Conservation (phyloP, 345 rosid species). For the Turnera subulata region DNA sequence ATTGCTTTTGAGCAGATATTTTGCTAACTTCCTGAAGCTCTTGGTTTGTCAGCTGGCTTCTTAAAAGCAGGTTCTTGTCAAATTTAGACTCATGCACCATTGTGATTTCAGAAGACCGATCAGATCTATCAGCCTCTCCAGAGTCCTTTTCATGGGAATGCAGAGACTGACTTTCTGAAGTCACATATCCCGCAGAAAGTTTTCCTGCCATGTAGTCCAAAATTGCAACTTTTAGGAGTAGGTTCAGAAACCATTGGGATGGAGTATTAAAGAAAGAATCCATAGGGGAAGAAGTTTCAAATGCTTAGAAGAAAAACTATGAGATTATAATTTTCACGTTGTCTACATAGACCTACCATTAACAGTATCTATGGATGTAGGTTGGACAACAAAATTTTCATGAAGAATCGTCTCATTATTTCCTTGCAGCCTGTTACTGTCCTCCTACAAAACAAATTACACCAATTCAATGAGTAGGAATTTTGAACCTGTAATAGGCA, state of each 20-base stretch:
- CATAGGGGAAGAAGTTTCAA: neutral
- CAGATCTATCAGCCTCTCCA: neutral
- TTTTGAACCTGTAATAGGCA: neutral
- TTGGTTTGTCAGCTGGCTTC: neutral
- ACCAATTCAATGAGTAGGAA: neutral
- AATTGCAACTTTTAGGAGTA: neutral
- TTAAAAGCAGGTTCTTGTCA: neutral
- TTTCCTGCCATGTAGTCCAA: neutral
- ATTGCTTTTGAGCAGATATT: conserved; percentile 3
- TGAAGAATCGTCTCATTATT: neutral
- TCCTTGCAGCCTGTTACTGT: neutral
- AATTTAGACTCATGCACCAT: neutral
- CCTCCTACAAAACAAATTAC: neutral
- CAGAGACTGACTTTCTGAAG: neutral
- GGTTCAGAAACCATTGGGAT: conserved; percentile 1
- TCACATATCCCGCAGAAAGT: neutral
- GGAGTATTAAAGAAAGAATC: too few species aligned
- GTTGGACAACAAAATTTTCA: neutral
- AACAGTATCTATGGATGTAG: neutral
- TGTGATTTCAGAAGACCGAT: neutral
- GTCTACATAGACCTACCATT: neutral
- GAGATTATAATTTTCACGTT: neutral
- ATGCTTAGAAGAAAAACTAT: neutral
- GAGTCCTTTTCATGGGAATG: neutral
- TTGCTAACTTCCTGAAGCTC: neutral